phyloP scores from a whole-genome alignment of 2,329 filamentous ascomycete genomes.

The Diaporthe citrichinensis region DNA sequence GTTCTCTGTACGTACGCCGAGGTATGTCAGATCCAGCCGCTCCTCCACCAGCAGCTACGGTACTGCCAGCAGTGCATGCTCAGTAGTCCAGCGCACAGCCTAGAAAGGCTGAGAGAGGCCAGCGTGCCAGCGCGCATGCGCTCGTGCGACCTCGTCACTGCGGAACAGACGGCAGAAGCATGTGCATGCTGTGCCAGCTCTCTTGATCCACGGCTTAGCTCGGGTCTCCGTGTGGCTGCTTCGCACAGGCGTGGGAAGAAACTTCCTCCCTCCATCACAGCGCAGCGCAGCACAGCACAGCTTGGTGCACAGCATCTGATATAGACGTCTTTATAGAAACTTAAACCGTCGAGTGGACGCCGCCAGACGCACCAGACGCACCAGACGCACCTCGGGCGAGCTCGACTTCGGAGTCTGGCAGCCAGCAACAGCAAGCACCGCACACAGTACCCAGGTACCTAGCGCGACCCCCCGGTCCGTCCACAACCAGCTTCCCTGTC shows the following conservation, averaged over 20 bases:
- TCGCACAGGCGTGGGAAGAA: slow-evolving; percentile 27
- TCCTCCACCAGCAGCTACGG: not conserved
- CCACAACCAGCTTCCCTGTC: slow-evolving; percentile 24
- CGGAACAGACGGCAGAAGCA: slow-evolving; percentile 25
- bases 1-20: slow-evolving; percentile 8
- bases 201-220: slow-evolving; percentile 16
- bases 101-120: slow-evolving; percentile 14
- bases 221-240: slow-evolving; percentile 13
- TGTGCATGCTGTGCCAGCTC: slow-evolving; percentile 18
- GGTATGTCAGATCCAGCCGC: not conserved
- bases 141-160: slow-evolving; percentile 29
- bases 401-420: not conserved
- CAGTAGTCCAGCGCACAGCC: slow-evolving; percentile 10
- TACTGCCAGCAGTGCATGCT: not conserved
- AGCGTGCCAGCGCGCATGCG: slow-evolving; percentile 27
- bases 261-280: slow-evolving; percentile 25
- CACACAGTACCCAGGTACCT: slow-evolving; percentile 15
- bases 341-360: slow-evolving; percentile 11
- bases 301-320: slow-evolving; percentile 9
- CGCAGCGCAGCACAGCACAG: not conserved
- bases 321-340: slow-evolving; percentile 25
- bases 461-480: not conserved
- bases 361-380: slow-evolving; percentile 22
- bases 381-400: slow-evolving; percentile 27
- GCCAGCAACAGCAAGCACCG: not conserved